phyloP scores from a whole-genome alignment of 306 rosid species.

The Citrullus colocynthis region DNA sequence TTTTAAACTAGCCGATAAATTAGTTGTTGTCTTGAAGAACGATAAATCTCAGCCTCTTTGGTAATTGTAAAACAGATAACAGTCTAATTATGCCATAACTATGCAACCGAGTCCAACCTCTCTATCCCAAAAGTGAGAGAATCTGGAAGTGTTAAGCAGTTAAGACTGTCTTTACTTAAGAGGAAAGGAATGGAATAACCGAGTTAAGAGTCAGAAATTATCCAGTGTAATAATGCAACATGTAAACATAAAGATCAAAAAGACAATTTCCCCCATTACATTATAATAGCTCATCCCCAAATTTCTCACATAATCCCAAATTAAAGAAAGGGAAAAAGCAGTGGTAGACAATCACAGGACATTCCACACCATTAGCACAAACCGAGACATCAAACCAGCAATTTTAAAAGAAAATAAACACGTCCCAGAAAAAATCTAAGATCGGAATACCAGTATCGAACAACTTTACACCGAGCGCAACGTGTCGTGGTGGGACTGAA shows the following conservation, averaged over 20 bases:
- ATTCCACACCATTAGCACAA: not conserved
- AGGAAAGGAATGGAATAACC: not conserved
- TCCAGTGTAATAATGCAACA: not conserved
- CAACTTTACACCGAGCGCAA: constrained; percentile 72
- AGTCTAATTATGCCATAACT: not conserved
- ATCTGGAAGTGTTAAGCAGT: not conserved
- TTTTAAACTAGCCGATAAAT: not conserved
- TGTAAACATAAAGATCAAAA: not conserved
- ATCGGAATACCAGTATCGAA: constrained; percentile 62
- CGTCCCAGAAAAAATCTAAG: not conserved
- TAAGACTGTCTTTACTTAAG: not conserved
- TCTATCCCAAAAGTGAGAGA: not conserved
- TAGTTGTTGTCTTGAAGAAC: not conserved
- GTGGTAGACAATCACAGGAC: not conserved
- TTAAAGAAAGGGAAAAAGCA: not conserved
- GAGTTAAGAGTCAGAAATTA: not conserved
- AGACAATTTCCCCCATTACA: not conserved
- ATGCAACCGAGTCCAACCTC: not conserved
- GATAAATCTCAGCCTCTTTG: not conserved
- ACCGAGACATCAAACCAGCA: not conserved
- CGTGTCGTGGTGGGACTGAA: constrained; percentile 61
- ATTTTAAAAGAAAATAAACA: not conserved
- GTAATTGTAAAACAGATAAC: not conserved
- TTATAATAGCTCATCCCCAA: not conserved
- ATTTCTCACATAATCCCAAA: not conserved